Base-by-base conservation (phyloP, 78 protist species). In the Dictyostelium capitatum region DNA sequence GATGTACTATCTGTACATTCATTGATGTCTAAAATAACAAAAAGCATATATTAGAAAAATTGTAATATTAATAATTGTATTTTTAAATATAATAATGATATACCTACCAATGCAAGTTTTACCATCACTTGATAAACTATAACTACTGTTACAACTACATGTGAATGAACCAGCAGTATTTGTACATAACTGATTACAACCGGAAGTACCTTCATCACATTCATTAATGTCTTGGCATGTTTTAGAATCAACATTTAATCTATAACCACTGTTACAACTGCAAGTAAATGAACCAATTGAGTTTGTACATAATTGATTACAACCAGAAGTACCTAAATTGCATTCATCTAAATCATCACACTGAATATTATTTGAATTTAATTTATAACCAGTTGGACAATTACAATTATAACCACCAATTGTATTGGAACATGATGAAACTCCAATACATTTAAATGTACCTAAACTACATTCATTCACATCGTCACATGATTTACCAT, bases 311-410 rank as follows among this genome's bases (percentile, higher is more conserved):
- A 8, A 4, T 37, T 69, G 78, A 15, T 12, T 2, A 43, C 78
- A 69, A 28, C 53, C 78, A 41, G 23, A 47, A 37, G 9, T 69
- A 8, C 0, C 0, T 14, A 15, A 9, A 14, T 4, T 37, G 20
- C 79, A 72, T 72, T 70, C 78, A 43, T 70, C 28, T 6, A 70
- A 43, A 70, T 70, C 78, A 1, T 20, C 4, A 57, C n/a, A n/a
- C n/a, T n/a, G n/a, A n/a, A n/a, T n/a, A n/a, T n/a, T n/a, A n/a
- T n/a, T n/a, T n/a, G n/a, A n/a, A n/a, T n/a, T n/a, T n/a, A n/a
- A n/a, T n/a, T n/a, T n/a, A n/a, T n/a, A n/a, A n/a, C n/a, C n/a
- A n/a, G n/a, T n/a, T n/a, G n/a, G n/a, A n/a, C n/a, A n/a, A n/a
- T n/a, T n/a, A n/a, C n/a, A n/a, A n/a, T n/a, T n/a, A n/a, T n/a